Conservation (phyloP, 371 early-diverging fungal species). For the Mucor plumbeus region DNA sequence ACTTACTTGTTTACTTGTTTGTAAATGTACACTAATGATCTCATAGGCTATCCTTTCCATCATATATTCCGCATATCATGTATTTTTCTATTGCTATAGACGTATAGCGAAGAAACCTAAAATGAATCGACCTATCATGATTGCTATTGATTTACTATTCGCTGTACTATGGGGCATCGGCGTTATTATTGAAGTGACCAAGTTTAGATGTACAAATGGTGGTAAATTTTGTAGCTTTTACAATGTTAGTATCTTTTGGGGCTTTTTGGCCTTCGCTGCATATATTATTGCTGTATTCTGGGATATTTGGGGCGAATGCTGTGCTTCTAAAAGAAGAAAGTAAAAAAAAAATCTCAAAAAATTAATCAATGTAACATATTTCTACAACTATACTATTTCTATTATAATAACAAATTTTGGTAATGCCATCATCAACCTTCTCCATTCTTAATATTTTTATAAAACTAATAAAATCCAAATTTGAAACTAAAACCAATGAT, state of each 20-base stretch:
- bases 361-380: not conserved
- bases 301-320: constrained; percentile 36
- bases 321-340: constrained; percentile 1
- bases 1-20: not conserved
- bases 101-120: constrained; percentile 42
- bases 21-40: not conserved
- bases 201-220: constrained; percentile 47
- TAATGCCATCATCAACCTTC: not conserved
- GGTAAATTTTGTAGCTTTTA: constrained; percentile 58
- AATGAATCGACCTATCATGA: constrained; percentile 49
- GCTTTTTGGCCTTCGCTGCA: constrained; percentile 48
- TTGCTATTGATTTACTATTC: constrained; percentile 51
- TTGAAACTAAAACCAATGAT: too few relatives aligned
- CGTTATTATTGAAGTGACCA: constrained; percentile 53
- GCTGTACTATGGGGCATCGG: constrained; percentile 57
- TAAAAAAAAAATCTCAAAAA: not conserved
- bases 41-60: constrained; percentile 51
- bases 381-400: not conserved
- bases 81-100: constrained; percentile 50
- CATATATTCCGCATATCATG: constrained; percentile 44
- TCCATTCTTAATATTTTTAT: too few relatives aligned
- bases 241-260: constrained; percentile 60
- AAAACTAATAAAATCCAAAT: too few relatives aligned
- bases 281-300: constrained; percentile 48
- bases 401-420: not conserved